Evolutionary conservation across 1,139 yeast species (phyloP).

Genomic region (Kazachstania sp.): DNA sequence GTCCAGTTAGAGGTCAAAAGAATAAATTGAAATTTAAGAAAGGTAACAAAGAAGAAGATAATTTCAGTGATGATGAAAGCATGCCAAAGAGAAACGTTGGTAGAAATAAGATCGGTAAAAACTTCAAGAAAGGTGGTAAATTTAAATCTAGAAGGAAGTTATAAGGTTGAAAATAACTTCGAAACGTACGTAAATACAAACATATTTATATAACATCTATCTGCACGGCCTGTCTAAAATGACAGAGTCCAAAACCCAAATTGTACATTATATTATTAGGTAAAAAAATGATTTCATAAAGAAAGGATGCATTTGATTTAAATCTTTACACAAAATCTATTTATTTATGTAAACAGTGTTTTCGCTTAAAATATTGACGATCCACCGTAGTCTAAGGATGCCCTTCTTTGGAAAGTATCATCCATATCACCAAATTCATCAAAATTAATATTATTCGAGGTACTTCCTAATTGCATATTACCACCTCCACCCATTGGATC

Average conservation of each 20-base stretch:
- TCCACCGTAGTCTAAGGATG: conserved; percentile 23
- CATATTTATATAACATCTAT: background rate
- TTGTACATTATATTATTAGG: background rate
- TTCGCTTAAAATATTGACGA: conserved; percentile 3
- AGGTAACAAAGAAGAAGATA: conserved; percentile 46
- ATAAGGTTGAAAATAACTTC: conserved; percentile 7
- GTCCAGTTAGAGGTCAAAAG: conserved; percentile 87
- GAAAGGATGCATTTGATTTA: background rate
- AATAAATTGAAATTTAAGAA: conserved; percentile 82
- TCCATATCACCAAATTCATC: conserved; percentile 29
- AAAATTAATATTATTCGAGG: conserved; percentile 10
- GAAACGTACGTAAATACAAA: background rate
- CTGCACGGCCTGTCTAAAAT: background rate
- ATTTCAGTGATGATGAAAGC: conserved; percentile 45
- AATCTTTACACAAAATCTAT: conserved; percentile 6
- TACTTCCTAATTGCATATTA: conserved; percentile 1
- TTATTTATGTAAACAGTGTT: conserved; percentile 1
- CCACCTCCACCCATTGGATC: conserved; percentile 1
- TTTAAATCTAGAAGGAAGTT: conserved; percentile 29
- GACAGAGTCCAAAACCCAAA: background rate
- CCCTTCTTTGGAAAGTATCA: conserved; percentile 29
- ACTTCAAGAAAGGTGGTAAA: conserved; percentile 14
- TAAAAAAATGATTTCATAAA: background rate
- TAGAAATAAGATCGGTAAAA: conserved; percentile 23
- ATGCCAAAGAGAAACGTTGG: conserved; percentile 11